A percentile compares a stretch with the other conserved stretches of the same genome.
These are phyloP conservation scores for Glonium stellatum DNA, from an alignment of 495 filamentous ascomycete genomes.

Conservation along the genomic window DNA sequence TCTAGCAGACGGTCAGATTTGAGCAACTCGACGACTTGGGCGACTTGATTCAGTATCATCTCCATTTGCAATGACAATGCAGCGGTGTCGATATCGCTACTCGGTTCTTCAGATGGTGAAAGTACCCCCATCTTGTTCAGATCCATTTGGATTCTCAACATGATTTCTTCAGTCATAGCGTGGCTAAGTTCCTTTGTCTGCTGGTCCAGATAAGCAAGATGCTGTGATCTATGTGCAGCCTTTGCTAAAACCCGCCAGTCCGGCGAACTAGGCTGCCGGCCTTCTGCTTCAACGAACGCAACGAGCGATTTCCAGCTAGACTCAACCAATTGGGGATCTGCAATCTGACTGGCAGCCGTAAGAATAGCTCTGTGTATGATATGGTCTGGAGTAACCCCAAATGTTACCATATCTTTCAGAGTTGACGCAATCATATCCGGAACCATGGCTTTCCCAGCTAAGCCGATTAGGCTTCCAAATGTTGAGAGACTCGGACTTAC, in stretches of 20 bases:
- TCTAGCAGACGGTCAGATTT: conserved; percentile 21
- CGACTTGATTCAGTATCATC: conserved; percentile 1
- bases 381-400: conserved; percentile 27
- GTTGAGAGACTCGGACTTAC: conserved; percentile 23
- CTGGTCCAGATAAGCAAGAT: conserved; percentile 5
- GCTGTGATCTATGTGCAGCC: conserved; percentile 5
- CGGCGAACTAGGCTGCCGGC: conserved; percentile 1
- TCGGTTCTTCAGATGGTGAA: not conserved
- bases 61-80: conserved; percentile 5
- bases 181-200: conserved; percentile 1
- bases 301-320: conserved; percentile 19
- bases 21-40: conserved; percentile 14
- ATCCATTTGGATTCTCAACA: not conserved
- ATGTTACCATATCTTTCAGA: conserved; percentile 27
- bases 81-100: conserved; percentile 7
- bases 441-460: conserved; percentile 31
- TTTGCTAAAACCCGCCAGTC: conserved; percentile 22
- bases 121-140: not conserved
- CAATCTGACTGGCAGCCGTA: conserved; percentile 31
- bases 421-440: conserved; percentile 30
- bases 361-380: conserved; percentile 36
- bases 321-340: conserved; percentile 28
- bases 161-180: not conserved
- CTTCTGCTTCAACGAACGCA: not conserved
- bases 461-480: conserved; percentile 38